Conservation (phyloP, 1,139 yeast species). For the Geotrichum histeridarum region DNA sequence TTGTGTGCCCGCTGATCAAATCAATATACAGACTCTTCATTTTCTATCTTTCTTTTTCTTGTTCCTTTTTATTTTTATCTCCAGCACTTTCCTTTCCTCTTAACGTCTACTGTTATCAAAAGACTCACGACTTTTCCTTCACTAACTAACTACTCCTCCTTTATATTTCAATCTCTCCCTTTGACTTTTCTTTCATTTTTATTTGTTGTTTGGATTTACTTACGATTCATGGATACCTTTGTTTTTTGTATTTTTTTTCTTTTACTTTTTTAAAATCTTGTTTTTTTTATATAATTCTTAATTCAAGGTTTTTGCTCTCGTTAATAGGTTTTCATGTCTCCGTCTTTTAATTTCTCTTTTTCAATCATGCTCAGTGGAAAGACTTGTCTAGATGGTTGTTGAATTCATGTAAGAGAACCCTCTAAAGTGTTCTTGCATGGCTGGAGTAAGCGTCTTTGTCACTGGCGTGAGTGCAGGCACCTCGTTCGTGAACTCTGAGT, state of each 20-base stretch:
- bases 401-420: conserved; percentile 78
- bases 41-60: not conserved
- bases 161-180: not conserved
- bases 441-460: conserved; percentile 76
- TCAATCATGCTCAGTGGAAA: not conserved
- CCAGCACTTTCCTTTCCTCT: not conserved
- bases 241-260: not conserved
- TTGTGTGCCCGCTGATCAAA: conserved; percentile 31
- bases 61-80: not conserved
- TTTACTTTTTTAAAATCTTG: not conserved
- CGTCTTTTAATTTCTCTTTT: not conserved
- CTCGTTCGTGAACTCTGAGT: conserved; percentile 89
- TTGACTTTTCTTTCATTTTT: not conserved
- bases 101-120: not conserved
- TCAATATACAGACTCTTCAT: not conserved
- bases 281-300: not conserved
- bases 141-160: not conserved
- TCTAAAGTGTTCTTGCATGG: conserved; percentile 93
- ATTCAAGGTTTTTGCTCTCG: not conserved
- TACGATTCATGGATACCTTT: not conserved
- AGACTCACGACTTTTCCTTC: not conserved
- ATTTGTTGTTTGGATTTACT: not conserved
- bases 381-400: not conserved
- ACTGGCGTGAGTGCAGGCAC: conserved; percentile 95
- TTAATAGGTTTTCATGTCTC: not conserved